Percentiles rank a stretch among this genome's conserved stretches.
Conservation (phyloP, 495 filamentous ascomycete genomes). For the Filosporella fistucella region DNA sequence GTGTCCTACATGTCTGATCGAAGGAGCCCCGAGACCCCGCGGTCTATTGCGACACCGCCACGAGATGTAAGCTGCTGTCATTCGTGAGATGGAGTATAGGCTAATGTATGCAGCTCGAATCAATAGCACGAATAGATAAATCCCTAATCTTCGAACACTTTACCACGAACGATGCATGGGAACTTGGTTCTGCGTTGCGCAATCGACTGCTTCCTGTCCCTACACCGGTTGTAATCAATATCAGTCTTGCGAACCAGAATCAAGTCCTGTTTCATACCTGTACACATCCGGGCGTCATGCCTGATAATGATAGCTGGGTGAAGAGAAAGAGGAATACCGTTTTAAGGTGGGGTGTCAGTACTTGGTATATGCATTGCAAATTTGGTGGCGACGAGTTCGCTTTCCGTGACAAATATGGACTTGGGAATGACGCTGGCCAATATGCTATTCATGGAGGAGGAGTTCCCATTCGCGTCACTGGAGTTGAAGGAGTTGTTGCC, state of each 20-base stretch:
- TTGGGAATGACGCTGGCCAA: slow-evolving; percentile 47
- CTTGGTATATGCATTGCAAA: slow-evolving; percentile 63
- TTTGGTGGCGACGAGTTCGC: slow-evolving; percentile 45
- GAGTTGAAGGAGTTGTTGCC: slow-evolving; percentile 67
- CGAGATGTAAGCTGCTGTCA: slow-evolving; percentile 22
- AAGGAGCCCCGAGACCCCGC: slow-evolving; percentile 7
- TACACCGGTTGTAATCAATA: slow-evolving; percentile 59
- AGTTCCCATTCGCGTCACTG: slow-evolving; percentile 61
- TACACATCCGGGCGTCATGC: slow-evolving; percentile 42
- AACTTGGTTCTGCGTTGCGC: slow-evolving; percentile 59
- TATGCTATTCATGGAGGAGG: slow-evolving; percentile 77
- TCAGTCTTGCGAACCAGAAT: slow-evolving; percentile 50
- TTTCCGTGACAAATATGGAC: slow-evolving; percentile 53
- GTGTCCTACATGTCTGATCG: background rate
- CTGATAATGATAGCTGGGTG: slow-evolving; percentile 58
- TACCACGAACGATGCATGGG: slow-evolving; percentile 61
- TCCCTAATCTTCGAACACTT: slow-evolving; percentile 56
- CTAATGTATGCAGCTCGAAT: slow-evolving; percentile 32
- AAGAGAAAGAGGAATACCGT: slow-evolving; percentile 61
- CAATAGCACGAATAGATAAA: slow-evolving; percentile 46
- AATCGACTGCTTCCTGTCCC: slow-evolving; percentile 53
- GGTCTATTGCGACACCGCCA: slow-evolving; percentile 26
- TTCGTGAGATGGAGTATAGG: background rate
- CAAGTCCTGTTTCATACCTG: slow-evolving; percentile 57
- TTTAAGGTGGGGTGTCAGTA: slow-evolving; percentile 60